phyloP scores from a whole-genome alignment of 306 rosid genomes.

The Luffa acutangula region DNA sequence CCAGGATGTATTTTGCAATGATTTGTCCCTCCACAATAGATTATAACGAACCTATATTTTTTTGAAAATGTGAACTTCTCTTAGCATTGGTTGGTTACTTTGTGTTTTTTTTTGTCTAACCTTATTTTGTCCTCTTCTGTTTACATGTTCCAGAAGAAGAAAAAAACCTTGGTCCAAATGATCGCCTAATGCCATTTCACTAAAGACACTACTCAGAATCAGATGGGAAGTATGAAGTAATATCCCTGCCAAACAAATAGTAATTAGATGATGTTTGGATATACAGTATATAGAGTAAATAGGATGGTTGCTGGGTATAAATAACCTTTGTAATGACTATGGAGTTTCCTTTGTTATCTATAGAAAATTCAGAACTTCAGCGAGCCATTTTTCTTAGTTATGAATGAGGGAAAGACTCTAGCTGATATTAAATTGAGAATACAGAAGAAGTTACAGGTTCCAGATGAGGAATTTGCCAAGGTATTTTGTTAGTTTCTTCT shows the following conservation, averaged over 20 bases:
- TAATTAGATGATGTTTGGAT: background rate
- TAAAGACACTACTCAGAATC: conserved; percentile 65
- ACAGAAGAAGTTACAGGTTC: conserved; percentile 63
- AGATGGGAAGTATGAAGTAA: conserved; percentile 29
- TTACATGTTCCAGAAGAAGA: too few species aligned
- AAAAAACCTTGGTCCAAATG: conserved; percentile 55
- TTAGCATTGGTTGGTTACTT: background rate
- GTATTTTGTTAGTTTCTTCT: too few species aligned
- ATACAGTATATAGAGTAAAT: background rate
- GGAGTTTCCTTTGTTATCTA: conserved; percentile 8
- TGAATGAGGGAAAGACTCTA: conserved; percentile 64
- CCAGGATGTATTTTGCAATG: conserved; percentile 74
- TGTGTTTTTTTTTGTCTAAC: conserved; percentile 3
- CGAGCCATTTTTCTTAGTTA: conserved; percentile 82
- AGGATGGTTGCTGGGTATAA: too few species aligned
- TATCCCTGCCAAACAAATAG: background rate
- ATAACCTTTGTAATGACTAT: background rate
- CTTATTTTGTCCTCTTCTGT: background rate
- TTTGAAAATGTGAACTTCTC: too few species aligned
- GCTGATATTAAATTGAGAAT: conserved; percentile 52
- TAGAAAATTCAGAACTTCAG: conserved; percentile 86
- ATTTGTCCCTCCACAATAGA: conserved; percentile 66
- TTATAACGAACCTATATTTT: conserved; percentile 54
- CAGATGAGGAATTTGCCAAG: too few species aligned
- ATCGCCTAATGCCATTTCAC: conserved; percentile 73